Evolutionary conservation across 352 stramenopile genomes (phyloP).

Genomic region (Globisporangium middletonii): DNA sequence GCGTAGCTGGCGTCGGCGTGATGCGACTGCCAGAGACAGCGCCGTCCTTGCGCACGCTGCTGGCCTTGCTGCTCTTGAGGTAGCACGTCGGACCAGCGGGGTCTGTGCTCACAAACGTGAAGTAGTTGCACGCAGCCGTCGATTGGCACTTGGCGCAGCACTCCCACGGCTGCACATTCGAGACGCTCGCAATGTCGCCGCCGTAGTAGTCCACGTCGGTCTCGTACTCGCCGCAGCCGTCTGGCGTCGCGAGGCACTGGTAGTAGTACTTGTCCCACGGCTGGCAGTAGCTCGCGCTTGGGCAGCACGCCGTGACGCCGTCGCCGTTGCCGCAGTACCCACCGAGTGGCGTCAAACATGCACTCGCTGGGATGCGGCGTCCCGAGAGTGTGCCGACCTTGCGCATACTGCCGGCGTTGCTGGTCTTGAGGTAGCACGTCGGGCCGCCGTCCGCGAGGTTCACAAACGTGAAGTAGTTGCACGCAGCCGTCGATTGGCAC

Average conservation of each 20-base stretch:
- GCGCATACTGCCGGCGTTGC: conserved; percentile 10
- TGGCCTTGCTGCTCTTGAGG: conserved; percentile 20
- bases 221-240: conserved; percentile 27
- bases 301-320: conserved; percentile 25
- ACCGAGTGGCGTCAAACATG: not conserved
- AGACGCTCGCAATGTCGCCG: conserved; percentile 28
- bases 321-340: conserved; percentile 5
- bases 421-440: conserved; percentile 46
- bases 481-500: conserved; percentile 21
- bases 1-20: not conserved
- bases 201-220: conserved; percentile 45
- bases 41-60: conserved; percentile 1
- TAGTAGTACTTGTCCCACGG: conserved; percentile 48
- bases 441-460: conserved; percentile 28
- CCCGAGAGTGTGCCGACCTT: conserved; percentile 29
- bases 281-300: conserved; percentile 29
- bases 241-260: conserved; percentile 33
- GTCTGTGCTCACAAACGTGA: conserved; percentile 22
- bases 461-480: conserved; percentile 40
- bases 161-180: conserved; percentile 23
- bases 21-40: conserved; percentile 2
- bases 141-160: conserved; percentile 26
- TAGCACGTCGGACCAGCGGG: conserved; percentile 19
- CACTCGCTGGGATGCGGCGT: not conserved
- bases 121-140: conserved; percentile 25